phyloP scores from a whole-genome alignment of 2,329 filamentous ascomycete species.

The Allantophomopsis lycopodina region DNA sequence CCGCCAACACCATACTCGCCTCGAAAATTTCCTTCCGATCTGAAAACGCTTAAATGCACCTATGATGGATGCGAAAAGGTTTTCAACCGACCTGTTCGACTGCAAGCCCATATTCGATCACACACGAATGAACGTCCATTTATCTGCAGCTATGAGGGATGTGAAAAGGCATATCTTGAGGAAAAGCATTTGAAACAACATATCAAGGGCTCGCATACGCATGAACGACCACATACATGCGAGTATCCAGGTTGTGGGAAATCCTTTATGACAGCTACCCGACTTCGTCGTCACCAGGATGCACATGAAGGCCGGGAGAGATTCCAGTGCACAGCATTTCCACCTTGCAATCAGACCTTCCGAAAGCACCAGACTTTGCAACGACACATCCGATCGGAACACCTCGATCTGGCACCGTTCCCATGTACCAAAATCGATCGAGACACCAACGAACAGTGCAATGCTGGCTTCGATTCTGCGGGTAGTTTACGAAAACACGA shows the following conservation, averaged over 20 bases:
- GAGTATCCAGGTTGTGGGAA: constrained; percentile 61
- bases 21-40: constrained; percentile 48
- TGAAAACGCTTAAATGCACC: constrained; percentile 67
- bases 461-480: constrained; percentile 59
- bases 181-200: constrained; percentile 80
- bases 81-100: constrained; percentile 75
- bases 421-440: constrained; percentile 48
- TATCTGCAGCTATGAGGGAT: constrained; percentile 53
- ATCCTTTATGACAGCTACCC: constrained; percentile 67
- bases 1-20: constrained; percentile 36
- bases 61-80: constrained; percentile 64
- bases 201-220: constrained; percentile 66
- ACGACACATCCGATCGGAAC: constrained; percentile 65
- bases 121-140: constrained; percentile 80
- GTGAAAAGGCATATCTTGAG: constrained; percentile 74
- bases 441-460: constrained; percentile 40
- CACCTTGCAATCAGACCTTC: constrained; percentile 64
- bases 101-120: constrained; percentile 68
- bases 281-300: constrained; percentile 64
- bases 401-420: constrained; percentile 60
- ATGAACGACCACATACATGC: constrained; percentile 58
- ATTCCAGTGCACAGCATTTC: constrained; percentile 57
- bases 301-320: constrained; percentile 67
- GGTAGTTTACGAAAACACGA: constrained; percentile 59
- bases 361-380: constrained; percentile 79